Evolutionary conservation across 352 stramenopile species (phyloP).

Genomic region (Nannochloropsis limnetica): DNA sequence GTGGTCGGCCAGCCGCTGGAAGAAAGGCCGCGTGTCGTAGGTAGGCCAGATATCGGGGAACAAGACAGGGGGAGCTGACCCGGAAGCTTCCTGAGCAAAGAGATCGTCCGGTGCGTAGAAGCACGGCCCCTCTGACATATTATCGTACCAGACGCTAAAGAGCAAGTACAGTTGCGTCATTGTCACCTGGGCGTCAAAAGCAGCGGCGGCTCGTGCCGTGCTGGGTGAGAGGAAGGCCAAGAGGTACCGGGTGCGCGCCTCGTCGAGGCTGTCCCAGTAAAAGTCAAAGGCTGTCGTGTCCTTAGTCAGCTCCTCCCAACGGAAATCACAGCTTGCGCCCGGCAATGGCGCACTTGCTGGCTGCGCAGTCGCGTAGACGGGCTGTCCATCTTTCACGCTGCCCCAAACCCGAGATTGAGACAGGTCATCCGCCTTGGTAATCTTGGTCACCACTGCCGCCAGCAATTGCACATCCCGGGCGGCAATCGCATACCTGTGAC

Average conservation of each 20-base stretch:
- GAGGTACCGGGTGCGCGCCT: background rate
- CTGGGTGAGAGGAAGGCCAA: background rate
- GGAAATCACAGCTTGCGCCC: background rate
- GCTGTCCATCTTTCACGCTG: background rate
- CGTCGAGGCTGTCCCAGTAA: background rate
- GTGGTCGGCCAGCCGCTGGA: background rate
- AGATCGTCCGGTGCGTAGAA: conserved; percentile 7
- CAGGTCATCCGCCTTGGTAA: background rate
- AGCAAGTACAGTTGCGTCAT: conserved; percentile 11
- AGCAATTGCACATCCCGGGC: conserved; percentile 21
- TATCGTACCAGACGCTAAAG: conserved; percentile 9
- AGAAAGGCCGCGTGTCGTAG: conserved; percentile 16
- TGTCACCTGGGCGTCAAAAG: conserved; percentile 9
- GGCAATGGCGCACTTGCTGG: background rate
- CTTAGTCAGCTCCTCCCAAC: conserved; percentile 9
- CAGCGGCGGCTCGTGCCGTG: background rate
- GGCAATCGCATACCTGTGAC: conserved; percentile 3
- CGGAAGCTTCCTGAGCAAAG: background rate
- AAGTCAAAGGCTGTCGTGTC: conserved; percentile 14
- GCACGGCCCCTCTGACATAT: background rate
- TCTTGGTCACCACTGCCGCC: background rate
- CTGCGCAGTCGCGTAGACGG: background rate
- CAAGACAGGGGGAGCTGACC: background rate
- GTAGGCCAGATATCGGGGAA: conserved; percentile 14
- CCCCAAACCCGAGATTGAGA: conserved; percentile 27